These are phyloP conservation scores for Fusarium foetens DNA, from an alignment of 2,329 filamentous ascomycete species.

Conservation along the genomic window DNA sequence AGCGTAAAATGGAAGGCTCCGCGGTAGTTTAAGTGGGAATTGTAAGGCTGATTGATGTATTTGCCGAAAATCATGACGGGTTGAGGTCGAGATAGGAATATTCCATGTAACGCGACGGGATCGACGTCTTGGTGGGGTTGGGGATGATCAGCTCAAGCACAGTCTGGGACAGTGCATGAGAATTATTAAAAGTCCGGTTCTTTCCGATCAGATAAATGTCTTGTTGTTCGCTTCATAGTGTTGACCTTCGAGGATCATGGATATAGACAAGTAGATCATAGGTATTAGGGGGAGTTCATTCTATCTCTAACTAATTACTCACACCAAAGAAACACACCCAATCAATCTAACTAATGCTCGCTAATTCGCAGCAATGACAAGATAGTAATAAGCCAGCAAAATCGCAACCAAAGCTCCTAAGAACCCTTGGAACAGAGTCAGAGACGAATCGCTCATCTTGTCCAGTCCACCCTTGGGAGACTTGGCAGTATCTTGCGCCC, in stretches of 20 bases:
- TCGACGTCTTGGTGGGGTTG: neutral
- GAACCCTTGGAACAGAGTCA: slow-evolving; percentile 22
- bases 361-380: slow-evolving; percentile 17
- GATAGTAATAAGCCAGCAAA: slow-evolving; percentile 17
- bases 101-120: neutral
- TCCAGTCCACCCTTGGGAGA: slow-evolving; percentile 14
- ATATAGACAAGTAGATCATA: too few species aligned
- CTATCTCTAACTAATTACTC: neutral
- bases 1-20: neutral
- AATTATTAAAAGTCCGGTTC: neutral
- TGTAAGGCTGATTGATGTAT: neutral
- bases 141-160: neutral
- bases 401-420: slow-evolving; percentile 21
- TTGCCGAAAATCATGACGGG: neutral
- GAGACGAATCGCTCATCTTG: slow-evolving; percentile 16
- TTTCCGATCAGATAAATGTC: neutral
- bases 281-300: neutral
- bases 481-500: neutral
- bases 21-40: neutral
- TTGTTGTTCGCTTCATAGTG: accelerated
- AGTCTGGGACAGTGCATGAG: neutral
- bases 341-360: neutral
- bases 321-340: neutral
- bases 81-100: neutral
- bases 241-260: too few species aligned